Base-by-base conservation (phyloP, 345 rosid genomes). In the Citrus australasica region DNA sequence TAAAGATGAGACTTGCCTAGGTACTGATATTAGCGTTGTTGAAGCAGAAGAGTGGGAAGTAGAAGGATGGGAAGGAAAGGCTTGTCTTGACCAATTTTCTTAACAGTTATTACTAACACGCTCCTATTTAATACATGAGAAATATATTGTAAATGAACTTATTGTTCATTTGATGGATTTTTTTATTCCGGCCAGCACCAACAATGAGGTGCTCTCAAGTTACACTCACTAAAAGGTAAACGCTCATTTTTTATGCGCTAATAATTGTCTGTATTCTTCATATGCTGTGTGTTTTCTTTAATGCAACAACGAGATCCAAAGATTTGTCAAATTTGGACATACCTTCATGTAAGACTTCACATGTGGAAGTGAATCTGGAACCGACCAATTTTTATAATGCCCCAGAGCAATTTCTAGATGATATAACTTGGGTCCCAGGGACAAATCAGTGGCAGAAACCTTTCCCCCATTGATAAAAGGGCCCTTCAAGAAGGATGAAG, bases 401-500 rank as follows among this genome's bases (percentile, higher is more conserved):
- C 94, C 93, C 71, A 95, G 74, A 80, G 95, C 97, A 80, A 93
- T 92, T 87, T 92, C 94, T 63, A 95, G 76, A 88, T 95, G 97
- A 82, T 90, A 84, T 68, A 92, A 70, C 85, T 93, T 92, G 14
- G 98, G 98, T 77, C 83, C 92, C 9, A 95, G 85, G 22, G 99
- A 87, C 82, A 92, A 86, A 87, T 93, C 99, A 9, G 94, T 94
- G 4, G 96, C 92, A 83, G 97, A 95, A 13, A 95, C 84, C 80
- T 83, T 93, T 83, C 86, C 91, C 81, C 97, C 96, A 55, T 91
- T 92, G 85, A 91, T 92, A 79, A 87, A 92, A 83, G 97, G 96
- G 19, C 99, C 98, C 98, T 95, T 80, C 56, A 71, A 82, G 76
- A 70, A 38, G 35, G 74, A 24, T 24, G 46, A 71, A 37, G 40